Conservation (phyloP, 305 asterid genomes). For the Fraxinus paxiana region DNA sequence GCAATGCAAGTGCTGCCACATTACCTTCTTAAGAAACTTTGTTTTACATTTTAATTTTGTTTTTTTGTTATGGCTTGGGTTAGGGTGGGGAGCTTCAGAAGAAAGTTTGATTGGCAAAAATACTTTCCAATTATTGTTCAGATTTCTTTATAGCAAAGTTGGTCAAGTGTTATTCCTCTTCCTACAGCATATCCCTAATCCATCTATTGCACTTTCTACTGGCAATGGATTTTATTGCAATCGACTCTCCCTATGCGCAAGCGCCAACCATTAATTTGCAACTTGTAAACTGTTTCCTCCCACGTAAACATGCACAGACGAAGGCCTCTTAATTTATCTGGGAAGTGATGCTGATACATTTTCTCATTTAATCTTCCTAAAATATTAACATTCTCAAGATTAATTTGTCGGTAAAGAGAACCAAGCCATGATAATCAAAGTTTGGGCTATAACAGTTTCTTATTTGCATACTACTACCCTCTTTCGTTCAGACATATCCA, state of each 20-base stretch:
- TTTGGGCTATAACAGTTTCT: neutral
- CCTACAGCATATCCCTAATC: neutral
- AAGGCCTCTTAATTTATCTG: neutral
- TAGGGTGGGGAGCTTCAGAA: neutral
- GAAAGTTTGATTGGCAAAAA: neutral
- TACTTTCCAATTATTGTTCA: neutral
- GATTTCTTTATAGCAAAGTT: neutral
- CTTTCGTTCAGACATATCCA: neutral
- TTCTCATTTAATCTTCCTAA: neutral
- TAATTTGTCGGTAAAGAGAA: neutral
- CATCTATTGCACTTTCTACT: neutral
- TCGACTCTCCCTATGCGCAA: neutral
- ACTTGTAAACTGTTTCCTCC: neutral
- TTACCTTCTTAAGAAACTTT: neutral
- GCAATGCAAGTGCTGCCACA: neutral
- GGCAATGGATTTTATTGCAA: neutral
- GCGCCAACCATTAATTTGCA: neutral
- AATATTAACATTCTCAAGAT: neutral
- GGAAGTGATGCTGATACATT: neutral
- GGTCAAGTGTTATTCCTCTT: neutral
- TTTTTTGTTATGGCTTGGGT: neutral
- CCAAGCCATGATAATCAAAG: neutral
- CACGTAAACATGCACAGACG: neutral
- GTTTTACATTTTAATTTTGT: neutral
- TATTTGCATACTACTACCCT: neutral